Conservation (phyloP, 2,329 filamentous ascomycete genomes). For the Colletotrichum sp. region DNA sequence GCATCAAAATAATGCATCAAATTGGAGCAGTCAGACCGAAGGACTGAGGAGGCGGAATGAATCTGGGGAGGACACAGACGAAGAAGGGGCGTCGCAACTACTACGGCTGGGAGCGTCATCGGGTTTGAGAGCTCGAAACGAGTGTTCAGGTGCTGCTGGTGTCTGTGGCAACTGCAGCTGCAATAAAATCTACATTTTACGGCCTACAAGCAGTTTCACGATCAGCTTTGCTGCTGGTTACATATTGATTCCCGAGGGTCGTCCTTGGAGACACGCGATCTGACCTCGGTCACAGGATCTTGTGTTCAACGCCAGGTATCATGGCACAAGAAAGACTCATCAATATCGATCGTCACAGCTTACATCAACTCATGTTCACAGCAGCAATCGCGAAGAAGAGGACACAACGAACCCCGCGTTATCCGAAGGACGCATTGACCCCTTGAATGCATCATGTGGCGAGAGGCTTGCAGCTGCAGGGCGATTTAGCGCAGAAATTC, state of each 20-base stretch:
- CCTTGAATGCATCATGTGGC: conserved; percentile 1
- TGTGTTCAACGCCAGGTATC: neutral
- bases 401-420: neutral
- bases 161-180: conserved; percentile 1
- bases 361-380: neutral
- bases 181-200: conserved; percentile 16
- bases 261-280: neutral
- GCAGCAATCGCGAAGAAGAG: neutral
- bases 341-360: neutral
- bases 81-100: neutral
- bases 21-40: neutral
- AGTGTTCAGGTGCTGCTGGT: neutral
- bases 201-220: neutral
- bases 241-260: neutral
- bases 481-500: neutral
- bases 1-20: neutral
- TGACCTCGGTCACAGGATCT: neutral
- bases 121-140: neutral
- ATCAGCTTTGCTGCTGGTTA: neutral
- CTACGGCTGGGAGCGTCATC: neutral
- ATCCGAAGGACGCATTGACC: conserved; percentile 9
- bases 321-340: neutral
- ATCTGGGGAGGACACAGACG: neutral
- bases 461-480: conserved; percentile 12
- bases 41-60: neutral